Evolutionary conservation across 139 green algal species (phyloP).

Genomic region (Raphidocelis subcapitata): DNA sequence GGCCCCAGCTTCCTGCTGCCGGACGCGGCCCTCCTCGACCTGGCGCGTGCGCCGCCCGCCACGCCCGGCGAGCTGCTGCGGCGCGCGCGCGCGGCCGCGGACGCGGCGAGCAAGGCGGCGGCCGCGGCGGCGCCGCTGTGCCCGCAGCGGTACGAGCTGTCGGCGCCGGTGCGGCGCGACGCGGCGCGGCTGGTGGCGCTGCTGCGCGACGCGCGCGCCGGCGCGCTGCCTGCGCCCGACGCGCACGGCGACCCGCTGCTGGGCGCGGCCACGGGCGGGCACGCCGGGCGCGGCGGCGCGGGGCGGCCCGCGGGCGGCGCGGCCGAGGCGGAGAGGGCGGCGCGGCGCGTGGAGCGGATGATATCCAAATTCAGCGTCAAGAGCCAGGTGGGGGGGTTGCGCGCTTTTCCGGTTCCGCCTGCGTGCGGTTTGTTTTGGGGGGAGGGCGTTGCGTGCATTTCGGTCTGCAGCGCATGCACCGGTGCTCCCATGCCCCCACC

Average conservation of each 20-base stretch:
- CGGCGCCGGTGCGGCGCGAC: neutral
- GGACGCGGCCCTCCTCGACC: conserved; percentile 9
- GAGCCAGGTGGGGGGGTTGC: conserved; percentile 17
- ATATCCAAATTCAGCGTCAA: conserved; percentile 36
- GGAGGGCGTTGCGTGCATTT: too few relatives aligned
- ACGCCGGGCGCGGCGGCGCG: too few relatives aligned
- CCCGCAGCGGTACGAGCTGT: conserved; percentile 2
- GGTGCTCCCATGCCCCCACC: too few relatives aligned
- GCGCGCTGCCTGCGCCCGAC: neutral
- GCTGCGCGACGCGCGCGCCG: conserved; percentile 1
- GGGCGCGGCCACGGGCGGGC: too few relatives aligned
- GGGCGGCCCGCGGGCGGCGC: too few relatives aligned
- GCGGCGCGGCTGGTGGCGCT: conserved; percentile 12
- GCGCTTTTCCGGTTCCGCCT: conserved; percentile 2
- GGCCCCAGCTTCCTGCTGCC: conserved; percentile 11
- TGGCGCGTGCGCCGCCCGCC: neutral
- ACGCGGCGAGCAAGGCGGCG: neutral
- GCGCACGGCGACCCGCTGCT: too few relatives aligned
- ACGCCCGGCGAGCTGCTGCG: conserved; percentile 6
- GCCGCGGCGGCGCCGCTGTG: conserved; percentile 4
- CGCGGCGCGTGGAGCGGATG: neutral
- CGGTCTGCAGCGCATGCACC: too few relatives aligned
- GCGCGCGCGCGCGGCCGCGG: neutral
- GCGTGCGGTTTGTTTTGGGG: too few relatives aligned
- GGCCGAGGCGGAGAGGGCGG: too few relatives aligned